Base-by-base conservation (phyloP, 129 eudicot species). In the Escallonia herrerae region DNA sequence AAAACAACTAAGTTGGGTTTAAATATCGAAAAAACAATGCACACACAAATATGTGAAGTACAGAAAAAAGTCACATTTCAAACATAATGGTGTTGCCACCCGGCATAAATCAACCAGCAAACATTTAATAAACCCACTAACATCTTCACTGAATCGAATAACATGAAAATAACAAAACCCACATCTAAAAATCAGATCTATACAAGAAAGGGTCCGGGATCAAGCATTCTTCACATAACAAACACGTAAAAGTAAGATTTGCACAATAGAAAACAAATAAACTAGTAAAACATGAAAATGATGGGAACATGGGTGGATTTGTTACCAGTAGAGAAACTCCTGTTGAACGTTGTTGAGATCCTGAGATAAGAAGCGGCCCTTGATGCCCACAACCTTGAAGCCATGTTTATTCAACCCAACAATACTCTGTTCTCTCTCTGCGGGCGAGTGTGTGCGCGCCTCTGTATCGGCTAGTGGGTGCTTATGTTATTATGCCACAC, bases 261-360 rank as follows among this genome's bases (percentile, higher is more conserved):
- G 4, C 2, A 14, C 7, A 37, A 59, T 11, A 4, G 37, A 40
- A 60, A 47, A 4, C 2, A 11, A 53, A 5, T 14, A 58, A 0
- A 47, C 1, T 2, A 15, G 15, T 51, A 62, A 50, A 45, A 5
- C 13, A 55, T 40, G 62, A 9, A 11, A 68, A 43, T 3, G 4
- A 37, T 38, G 42, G 15, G 61, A 50, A 22, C 43, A 66, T 41
- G 74, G 68, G 60, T 60, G 49, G 2, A 4, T 57, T 0, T 10
- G 13, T 14, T 77, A 87, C 96, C 91, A 60, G 96, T 65, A 72
- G 91, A 89, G 70, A 81, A 88, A 15, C 73, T 74, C 70, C 95
- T 72, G 76, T 70, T 62, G 67, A 74, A 81, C 50, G 72, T 67
- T n/a, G n/a, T n/a, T 7, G 91, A 84, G 81, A 82, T 81, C 81